Base-by-base conservation (phyloP, 1,139 yeast species). In the Candida labiduridarum region DNA sequence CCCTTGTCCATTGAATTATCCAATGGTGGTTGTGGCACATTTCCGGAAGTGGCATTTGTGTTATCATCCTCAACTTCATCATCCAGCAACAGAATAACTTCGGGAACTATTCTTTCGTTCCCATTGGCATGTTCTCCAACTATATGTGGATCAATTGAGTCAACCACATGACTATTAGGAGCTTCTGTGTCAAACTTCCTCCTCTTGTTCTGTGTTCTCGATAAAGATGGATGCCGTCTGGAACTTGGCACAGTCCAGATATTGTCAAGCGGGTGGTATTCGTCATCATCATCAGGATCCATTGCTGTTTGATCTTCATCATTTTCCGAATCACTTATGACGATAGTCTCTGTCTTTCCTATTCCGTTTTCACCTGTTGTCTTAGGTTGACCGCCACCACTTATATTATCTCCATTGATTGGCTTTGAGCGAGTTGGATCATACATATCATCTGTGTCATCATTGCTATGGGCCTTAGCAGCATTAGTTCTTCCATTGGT, bases 221-320 rank as follows among this genome's bases (percentile, higher is more conserved):
- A 43, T 4, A 43, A 27, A 3, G 45, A 43, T 40, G 18, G 22
- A n/a, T 43, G 45, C 16, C 42, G 18, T 33, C 41, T 35, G 34
- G 41, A 40, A 11, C 29, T 31, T 4, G 42, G 38, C 22, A 41
- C 8, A 12, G 41, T 34, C 3, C 18, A 10, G 4, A n/a, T 14
- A 19, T 39, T 34, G 2, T 15, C 31, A 25, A 41, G 35, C 27
- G 49, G 35, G n/a, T 50, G 55, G 11, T 43, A 51, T 12, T 54
- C 55, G 18, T 49, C 53, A 38, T 35, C 9, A 6, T 45, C 47
- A 2, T 39, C 44, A 12, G 29, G 31, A 30, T 41, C 41, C 11
- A 25, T 43, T 7, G 27, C 30, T 15, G 15, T 40, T 22, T 29
- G 22, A 27, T 16, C 22, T 4, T 19, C 30, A n/a, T 34, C 36